Evolutionary conservation across 306 rosid genomes (phyloP), one percentile per base, ranked within the genome.

Genomic region (Pyrus communis): DNA sequence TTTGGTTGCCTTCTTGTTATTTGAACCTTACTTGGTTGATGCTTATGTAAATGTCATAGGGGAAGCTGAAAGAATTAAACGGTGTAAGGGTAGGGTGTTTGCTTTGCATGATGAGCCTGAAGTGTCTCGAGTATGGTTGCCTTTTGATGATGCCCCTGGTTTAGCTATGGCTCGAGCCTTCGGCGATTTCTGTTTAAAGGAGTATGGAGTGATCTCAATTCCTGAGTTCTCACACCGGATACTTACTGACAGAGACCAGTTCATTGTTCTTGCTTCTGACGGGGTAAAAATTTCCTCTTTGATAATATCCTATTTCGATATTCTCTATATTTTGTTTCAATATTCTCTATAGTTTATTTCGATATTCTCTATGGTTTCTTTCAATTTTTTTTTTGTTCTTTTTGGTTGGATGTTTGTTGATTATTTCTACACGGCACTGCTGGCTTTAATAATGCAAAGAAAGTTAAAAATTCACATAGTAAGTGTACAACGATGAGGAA

Each of bases 131-230:
- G 98, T 96, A 25, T 96, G 99, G 98, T 75, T 96, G 81, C 98
- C 99, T 6, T 92, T 83, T 69, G 98, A 96, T 74, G 91, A 96
- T 85, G 97, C 99, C 23, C 99, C 98, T 22, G 99, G 99, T 25
- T 80, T 96, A 84, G 99, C 99, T 31, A 96, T 96, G 99, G 98
- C 99, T 87, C 87, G 99, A 78, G 99, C 99, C 46, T 92, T 92
- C 75, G 99, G 97, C 4, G 98, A 92, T 83, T 96, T 92, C 84
- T 92, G 97, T 78, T 88, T 96, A 88, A 96, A 96, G 87, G 96
- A 96, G 40, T 96, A 92, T 38, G 99, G 98, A 64, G 98, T 96
- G 67, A 96, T 96, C 84, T 96, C 99, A 35, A 71, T 92, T 58
- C 99, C 99, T 27, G 99, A 96, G 63, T 92, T 96, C 80, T 86